Conservation (phyloP, 495 filamentous ascomycete species). For the Delitschia confertaspora region DNA sequence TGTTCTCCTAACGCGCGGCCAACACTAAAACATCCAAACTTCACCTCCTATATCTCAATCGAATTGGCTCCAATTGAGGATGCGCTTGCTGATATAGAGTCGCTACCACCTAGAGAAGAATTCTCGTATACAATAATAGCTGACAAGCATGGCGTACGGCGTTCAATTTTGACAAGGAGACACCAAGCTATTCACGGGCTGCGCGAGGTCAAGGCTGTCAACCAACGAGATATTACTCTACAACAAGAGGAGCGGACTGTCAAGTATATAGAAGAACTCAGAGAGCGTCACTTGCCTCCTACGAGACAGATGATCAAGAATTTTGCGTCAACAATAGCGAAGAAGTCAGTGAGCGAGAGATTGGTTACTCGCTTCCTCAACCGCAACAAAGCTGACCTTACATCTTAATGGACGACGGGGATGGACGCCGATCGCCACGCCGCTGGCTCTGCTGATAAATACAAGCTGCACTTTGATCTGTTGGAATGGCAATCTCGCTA, state of each 20-base stretch:
- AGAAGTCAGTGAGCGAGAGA: neutral
- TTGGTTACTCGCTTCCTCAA: conserved; percentile 7
- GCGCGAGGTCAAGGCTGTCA: conserved; percentile 1
- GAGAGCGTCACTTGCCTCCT: conserved; percentile 10
- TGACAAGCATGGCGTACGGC: conserved; percentile 10
- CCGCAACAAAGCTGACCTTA: conserved; percentile 6
- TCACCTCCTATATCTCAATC: too few species aligned
- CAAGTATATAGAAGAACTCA: conserved; percentile 7
- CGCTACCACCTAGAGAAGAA: conserved; percentile 6
- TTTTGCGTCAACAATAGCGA: conserved; percentile 7
- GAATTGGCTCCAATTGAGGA: conserved; percentile 9
- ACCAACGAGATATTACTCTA: conserved; percentile 3
- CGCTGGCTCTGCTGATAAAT: conserved; percentile 6
- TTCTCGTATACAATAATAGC: conserved; percentile 3
- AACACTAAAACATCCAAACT: too few species aligned
- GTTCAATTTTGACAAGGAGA: conserved; percentile 7
- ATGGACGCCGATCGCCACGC: conserved; percentile 4
- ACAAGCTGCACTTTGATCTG: conserved; percentile 8
- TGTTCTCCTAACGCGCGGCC: too few species aligned
- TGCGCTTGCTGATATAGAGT: conserved; percentile 7
- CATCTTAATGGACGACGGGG: conserved; percentile 5
- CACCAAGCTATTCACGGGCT: conserved; percentile 2
- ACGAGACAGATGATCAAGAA: conserved; percentile 9
- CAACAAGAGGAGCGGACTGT: conserved; percentile 6
- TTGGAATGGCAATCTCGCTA: too few species aligned